Base-by-base conservation (phyloP, 768 basidiomycete species). In the Coprinopsis cinerea region DNA sequence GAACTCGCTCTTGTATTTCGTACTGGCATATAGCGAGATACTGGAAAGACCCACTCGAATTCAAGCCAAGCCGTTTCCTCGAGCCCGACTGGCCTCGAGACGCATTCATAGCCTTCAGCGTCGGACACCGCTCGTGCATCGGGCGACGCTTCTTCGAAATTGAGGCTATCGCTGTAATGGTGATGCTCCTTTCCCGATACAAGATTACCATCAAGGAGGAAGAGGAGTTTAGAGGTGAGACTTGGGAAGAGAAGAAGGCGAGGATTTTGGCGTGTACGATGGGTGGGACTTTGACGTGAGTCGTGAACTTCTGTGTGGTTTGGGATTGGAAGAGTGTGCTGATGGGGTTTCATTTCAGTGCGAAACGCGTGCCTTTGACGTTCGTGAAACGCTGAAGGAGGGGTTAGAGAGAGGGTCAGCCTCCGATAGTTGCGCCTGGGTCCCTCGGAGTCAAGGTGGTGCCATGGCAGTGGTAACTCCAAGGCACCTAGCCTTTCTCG, bases 81-180 rank as follows among this genome's bases (percentile, higher is more conserved):
- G 22, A 47, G 23, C 26, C 45, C 4, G 54, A 52, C 20, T 58
- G 57, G 57, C 47, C 47, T 15, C 25, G 48, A 20, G 59, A 61
- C 26, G 59, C 59, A 4, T 61, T 60, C 37, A 6, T 58, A 13
- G 47, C 59, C 1, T 61, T 61, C 45, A 58, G 60, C 28, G 43
- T 26, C 64, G 73, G 73, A 28, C 56, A 68, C 15, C 65, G 73
- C 10, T 67, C 67, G 34, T 77, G 75, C 57, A 55, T 76, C 7
- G 75, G 76, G 25, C 65, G 72, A 49, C 68, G 66, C 74, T 76
- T 75, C 58, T 63, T 64, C 18, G 76, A 78, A 57, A 73, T 69
- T 6, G 75, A 76, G 60, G 71, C 61, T 20, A 61, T 76, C 25
- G 75, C 71, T 0, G 65, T 71, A 26, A 61, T 80, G 17, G 71